These are phyloP conservation scores for Nemania sp. DNA, from an alignment of 2,329 filamentous ascomycete genomes.

Conservation along the genomic window DNA sequence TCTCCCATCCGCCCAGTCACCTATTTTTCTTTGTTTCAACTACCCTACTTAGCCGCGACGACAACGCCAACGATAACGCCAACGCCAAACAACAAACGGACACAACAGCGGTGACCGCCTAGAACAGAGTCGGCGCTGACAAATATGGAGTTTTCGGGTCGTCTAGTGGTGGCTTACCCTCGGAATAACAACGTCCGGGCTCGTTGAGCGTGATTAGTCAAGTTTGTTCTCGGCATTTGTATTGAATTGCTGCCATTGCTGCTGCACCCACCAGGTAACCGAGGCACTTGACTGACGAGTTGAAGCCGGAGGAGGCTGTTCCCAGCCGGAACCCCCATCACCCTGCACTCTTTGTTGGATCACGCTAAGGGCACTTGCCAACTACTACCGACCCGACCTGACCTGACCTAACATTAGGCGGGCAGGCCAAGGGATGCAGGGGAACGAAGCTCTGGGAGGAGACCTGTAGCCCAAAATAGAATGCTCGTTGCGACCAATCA, in stretches of 20 bases:
- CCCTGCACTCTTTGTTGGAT: no score
- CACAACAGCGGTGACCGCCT: no score
- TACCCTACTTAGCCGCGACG: no score
- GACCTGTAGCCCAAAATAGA: constrained; percentile 25
- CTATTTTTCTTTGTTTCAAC: constrained; percentile 8
- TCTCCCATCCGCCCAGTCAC: constrained; percentile 12
- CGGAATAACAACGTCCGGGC: constrained; percentile 17
- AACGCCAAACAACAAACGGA: neutral
- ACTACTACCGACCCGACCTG: no score
- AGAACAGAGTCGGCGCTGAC: neutral
- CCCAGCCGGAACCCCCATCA: no score
- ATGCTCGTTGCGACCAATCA: constrained; percentile 7
- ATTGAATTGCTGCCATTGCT: no score
- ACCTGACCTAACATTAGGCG: neutral
- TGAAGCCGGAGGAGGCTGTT: no score
- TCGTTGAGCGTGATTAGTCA: neutral
- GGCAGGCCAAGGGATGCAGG: neutral
- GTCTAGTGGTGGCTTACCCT: constrained; percentile 19
- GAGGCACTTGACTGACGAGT: no score
- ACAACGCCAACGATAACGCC: neutral
- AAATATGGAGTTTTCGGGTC: neutral
- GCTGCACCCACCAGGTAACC: no score
- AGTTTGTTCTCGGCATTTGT: no score
- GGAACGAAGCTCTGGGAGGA: neutral
- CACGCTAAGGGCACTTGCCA: no score